A percentile compares a stretch with the other conserved stretches of the same genome.
These are phyloP conservation scores for Aspergillus asperescens DNA, from an alignment of 495 filamentous ascomycete genomes.

Conservation along the genomic window DNA sequence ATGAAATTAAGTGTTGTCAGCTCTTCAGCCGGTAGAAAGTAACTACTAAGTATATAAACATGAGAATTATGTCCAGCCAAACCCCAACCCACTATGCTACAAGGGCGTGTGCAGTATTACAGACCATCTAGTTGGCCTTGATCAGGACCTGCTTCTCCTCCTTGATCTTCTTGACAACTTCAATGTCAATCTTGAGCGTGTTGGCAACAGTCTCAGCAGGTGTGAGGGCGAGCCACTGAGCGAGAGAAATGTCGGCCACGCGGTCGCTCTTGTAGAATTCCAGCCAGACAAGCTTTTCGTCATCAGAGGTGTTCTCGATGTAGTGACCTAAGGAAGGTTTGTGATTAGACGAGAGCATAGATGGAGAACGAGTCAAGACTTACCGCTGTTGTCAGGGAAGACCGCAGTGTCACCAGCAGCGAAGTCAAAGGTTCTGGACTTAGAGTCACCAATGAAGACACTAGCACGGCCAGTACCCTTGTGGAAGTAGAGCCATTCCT, in stretches of 20 bases:
- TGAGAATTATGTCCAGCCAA: too few relatives aligned
- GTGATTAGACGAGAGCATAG: not conserved
- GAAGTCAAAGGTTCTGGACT: constrained; percentile 61
- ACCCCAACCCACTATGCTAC: too few relatives aligned
- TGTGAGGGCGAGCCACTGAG: constrained; percentile 61
- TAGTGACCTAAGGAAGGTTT: constrained; percentile 47
- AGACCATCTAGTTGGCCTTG: constrained; percentile 14
- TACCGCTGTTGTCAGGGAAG: constrained; percentile 58
- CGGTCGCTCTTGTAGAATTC: constrained; percentile 62
- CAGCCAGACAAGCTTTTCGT: constrained; percentile 57
- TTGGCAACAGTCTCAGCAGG: constrained; percentile 55
- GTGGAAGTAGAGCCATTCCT: constrained; percentile 65
- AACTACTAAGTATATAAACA: too few relatives aligned
- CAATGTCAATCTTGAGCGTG: constrained; percentile 52
- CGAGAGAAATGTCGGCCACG: constrained; percentile 49
- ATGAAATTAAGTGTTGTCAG: too few relatives aligned
- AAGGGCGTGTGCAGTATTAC: too few relatives aligned
- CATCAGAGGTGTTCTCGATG: constrained; percentile 60
- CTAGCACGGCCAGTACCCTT: constrained; percentile 54
- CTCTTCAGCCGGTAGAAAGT: too few relatives aligned
- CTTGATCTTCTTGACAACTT: constrained; percentile 52
- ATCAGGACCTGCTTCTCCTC: constrained; percentile 58
- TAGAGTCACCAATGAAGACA: constrained; percentile 53
- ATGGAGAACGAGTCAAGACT: not conserved
- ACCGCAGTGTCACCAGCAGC: constrained; percentile 57